Conservation (phyloP, 306 rosid genomes). For the Senna tora region DNA sequence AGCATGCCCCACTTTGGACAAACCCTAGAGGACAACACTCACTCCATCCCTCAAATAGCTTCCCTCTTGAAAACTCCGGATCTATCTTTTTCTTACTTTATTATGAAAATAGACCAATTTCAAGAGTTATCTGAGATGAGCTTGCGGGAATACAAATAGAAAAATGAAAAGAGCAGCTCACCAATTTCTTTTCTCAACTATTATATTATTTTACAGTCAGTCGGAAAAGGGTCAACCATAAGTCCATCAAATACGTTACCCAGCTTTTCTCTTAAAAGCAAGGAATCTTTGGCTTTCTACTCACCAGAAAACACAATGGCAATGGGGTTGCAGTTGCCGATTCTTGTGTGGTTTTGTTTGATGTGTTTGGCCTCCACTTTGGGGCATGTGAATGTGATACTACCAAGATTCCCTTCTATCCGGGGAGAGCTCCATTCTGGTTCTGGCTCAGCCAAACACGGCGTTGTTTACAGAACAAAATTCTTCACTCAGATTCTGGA, state of each 20-base stretch:
- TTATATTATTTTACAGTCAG: not conserved
- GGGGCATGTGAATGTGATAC: constrained; percentile 10
- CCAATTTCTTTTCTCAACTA: not conserved
- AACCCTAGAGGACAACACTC: not conserved
- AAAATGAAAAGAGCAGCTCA: not conserved
- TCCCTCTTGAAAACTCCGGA: not conserved
- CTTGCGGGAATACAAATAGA: not conserved
- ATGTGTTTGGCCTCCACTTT: constrained; percentile 29
- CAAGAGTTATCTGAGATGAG: not conserved
- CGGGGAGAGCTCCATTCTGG: constrained; percentile 39
- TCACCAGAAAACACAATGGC: constrained; percentile 28
- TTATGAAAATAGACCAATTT: not conserved
- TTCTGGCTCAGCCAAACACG: constrained; percentile 24
- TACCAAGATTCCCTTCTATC: constrained; percentile 54
- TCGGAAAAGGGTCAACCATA: not conserved
- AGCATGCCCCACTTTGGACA: not conserved
- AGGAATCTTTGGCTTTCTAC: constrained; percentile 9
- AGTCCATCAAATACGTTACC: not conserved
- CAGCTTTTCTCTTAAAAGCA: not conserved
- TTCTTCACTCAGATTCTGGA: constrained; percentile 81
- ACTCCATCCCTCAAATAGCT: not conserved
- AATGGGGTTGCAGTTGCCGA: not conserved
- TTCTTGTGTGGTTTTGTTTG: constrained; percentile 24
- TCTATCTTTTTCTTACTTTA: not conserved
- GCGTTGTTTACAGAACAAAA: constrained; percentile 45